Base-by-base conservation (phyloP, 345 rosid genomes). In the Citrus sp. region DNA sequence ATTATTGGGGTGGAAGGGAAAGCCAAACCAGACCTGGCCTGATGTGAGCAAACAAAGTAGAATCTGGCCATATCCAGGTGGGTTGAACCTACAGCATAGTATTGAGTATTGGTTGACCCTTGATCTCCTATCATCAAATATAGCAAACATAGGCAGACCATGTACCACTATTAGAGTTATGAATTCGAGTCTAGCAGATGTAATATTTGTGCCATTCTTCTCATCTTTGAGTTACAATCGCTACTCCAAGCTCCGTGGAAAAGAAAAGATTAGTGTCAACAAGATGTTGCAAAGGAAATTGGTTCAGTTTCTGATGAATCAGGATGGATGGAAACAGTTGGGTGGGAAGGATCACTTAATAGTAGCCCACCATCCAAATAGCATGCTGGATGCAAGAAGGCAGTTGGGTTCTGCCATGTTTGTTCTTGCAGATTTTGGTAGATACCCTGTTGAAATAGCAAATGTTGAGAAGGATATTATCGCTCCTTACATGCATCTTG, bases 71-170 rank as follows among this genome's bases (percentile, higher is more conserved):
- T 92, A 94, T 75, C 93, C 94, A 6, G 97, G 98, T 73, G 96
- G 98, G 68, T 88, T 93, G 83, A 92, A 92, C 78, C 76, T 93
- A 59, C 99, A 95, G 83, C 99, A 95, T 35, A 93, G 98, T 84
- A 88, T 91, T 32, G 98, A 95, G 86, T 95, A 95, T 78, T 95
- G 99, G 98, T 86, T 95, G 65, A 90, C 98, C 70, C 94, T 93
- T 73, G 98, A 95, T 84, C 84, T 95, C 55, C 90, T 93, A 78
- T 87, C 94, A 78, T 92, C 99, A 64, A 86, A 87, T 70, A 81
- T 28, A 63, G 75, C 75, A 37, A 81, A 78, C 73, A 73, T 82
- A 35, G 80, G 72, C 72, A 84, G 92, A 82, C 90, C 91, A 8
- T 92, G 92, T 78, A 78, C 76, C 65, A 89, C 87, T 59, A 72